phyloP scores from a whole-genome alignment of 352 stramenopile genomes.

The Globisporangium abappressorium region DNA sequence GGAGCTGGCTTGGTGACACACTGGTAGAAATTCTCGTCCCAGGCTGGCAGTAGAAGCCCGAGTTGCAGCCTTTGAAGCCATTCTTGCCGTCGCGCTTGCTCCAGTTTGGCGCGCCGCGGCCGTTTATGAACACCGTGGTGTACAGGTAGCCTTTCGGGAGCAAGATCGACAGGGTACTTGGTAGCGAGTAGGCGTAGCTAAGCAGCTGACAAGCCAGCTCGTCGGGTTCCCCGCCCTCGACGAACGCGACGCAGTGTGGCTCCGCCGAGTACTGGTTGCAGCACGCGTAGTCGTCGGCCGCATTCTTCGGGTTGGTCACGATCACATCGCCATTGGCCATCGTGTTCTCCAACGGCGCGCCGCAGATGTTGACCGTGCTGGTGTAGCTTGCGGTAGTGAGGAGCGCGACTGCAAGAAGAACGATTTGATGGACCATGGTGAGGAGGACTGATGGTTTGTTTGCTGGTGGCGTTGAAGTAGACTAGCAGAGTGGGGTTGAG shows the following conservation, averaged over 20 bases:
- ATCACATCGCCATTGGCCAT: background rate
- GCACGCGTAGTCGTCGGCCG: background rate
- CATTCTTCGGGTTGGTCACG: background rate
- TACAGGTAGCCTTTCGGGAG: background rate
- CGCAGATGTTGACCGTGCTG: background rate
- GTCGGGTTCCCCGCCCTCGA: background rate
- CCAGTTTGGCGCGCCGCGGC: background rate
- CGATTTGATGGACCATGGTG: background rate
- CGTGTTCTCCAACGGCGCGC: background rate
- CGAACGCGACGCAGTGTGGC: conserved; percentile 2
- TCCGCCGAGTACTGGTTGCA: background rate
- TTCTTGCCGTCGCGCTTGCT: background rate
- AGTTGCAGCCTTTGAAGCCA: background rate
- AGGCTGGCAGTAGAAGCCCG: background rate
- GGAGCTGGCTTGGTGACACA: background rate
- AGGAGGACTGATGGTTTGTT: too few species aligned
- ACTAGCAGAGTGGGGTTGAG: too few species aligned
- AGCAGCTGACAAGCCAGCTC: background rate
- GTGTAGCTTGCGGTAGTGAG: background rate
- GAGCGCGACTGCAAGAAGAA: background rate
- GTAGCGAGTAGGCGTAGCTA: background rate
- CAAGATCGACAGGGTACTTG: background rate
- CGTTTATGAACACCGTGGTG: background rate
- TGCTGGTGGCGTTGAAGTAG: too few species aligned
- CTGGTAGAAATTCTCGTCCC: background rate